Evolutionary conservation across 2,329 filamentous ascomycete genomes (phyloP), one percentile per base, ranked within the genome.

Genomic region (Domatiomyces globalis): DNA sequence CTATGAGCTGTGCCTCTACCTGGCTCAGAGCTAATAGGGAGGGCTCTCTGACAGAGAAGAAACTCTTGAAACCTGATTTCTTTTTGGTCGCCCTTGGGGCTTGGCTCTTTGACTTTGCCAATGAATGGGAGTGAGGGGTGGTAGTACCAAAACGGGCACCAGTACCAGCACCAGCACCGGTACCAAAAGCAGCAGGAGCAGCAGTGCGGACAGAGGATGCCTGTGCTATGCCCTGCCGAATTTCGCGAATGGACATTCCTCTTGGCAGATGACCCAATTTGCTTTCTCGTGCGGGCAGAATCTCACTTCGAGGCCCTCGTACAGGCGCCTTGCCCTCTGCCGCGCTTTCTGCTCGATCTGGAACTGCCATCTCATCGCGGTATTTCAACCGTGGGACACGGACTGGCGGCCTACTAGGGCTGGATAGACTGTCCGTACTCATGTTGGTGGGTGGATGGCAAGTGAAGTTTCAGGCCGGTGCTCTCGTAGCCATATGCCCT

Each of bases 11-110:
- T 22, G 69, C 63, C 9, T 70, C 69, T 50, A 68, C 73, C 45
- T 73, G 67, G 48, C 71, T 68, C 19, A 73, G 59, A 3, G 73
- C 73, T 5, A 62, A 60, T 44, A 69, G 67, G 0, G 73, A 74
- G 0, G 73, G 73, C 58, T 76, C 73, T 54, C 72, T 74, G 42
- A 74, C 54, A 1, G 69, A 67, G 9, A 76, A 62, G 48, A 75
- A 71, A 42, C 68, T 65, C n/a, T 72, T 62, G 19, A 74, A 62
- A 1, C 67, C 62, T 43, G 62, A 64, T 33, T 60, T 57, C 59
- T 67, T 66, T 56, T 62, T 67, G 60, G 65, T 66, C 15, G 33
- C 44, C 36, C 20, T 42, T 42, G 20, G 57, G 7, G 39, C 33
- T 10, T 39, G 33, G 33, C 33, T 15, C 33, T 39, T 39, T 15